phyloP scores from a whole-genome alignment of 73 alveolate species.

The Blepharisma stoltei region DNA sequence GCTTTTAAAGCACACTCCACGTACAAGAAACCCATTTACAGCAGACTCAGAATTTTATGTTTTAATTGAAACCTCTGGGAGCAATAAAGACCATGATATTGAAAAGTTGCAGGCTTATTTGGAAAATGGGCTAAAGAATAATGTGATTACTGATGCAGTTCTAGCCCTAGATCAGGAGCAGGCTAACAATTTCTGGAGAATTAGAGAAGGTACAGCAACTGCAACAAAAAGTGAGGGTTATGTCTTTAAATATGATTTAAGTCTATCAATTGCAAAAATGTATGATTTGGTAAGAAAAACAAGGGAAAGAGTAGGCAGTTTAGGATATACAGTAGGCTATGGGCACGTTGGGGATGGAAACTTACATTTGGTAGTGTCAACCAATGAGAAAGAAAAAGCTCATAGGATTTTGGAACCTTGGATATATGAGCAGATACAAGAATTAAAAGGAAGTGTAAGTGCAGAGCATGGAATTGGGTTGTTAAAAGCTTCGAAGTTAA shows the following conservation, averaged over 20 bases:
- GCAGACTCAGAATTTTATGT: conserved; percentile 41
- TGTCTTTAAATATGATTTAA: conserved; percentile 41
- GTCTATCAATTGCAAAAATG: conserved; percentile 35
- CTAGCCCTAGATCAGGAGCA: conserved; percentile 49
- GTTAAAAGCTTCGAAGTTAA: conserved; percentile 27
- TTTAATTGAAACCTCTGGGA: conserved; percentile 56
- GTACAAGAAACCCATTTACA: conserved; percentile 40
- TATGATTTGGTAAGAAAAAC: conserved; percentile 41
- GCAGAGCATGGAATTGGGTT: conserved; percentile 36
- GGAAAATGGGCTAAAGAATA: conserved; percentile 21
- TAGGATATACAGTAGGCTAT: conserved; percentile 28
- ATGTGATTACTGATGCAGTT: conserved; percentile 49
- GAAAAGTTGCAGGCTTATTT: conserved; percentile 32
- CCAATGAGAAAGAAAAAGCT: conserved; percentile 10
- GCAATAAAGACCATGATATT: conserved; percentile 33
- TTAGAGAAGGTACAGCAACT: conserved; percentile 43
- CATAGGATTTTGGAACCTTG: not conserved
- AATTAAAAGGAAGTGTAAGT: conserved; percentile 7
- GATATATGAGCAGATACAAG: conserved; percentile 11
- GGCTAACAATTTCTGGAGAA: conserved; percentile 45
- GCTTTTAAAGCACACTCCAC: conserved; percentile 6
- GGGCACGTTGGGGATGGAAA: conserved; percentile 37
- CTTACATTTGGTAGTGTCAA: conserved; percentile 6
- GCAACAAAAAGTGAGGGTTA: not conserved
- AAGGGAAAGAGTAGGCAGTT: not conserved